These are phyloP conservation scores for Chamaenerion angustifolium DNA, from an alignment of 345 rosid genomes.

Conservation along the genomic window DNA sequence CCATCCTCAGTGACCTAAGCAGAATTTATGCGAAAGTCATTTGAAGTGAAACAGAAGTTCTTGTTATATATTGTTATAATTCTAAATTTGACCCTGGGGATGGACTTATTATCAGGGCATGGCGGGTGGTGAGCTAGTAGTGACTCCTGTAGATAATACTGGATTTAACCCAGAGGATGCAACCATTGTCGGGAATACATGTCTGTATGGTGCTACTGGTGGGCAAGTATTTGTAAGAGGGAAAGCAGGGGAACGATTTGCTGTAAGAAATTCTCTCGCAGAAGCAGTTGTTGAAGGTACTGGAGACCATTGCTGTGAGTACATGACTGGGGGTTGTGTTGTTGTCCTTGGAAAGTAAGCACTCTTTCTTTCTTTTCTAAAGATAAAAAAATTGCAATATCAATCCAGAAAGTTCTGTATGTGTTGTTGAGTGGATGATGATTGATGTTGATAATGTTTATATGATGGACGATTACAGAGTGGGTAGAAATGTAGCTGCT, in stretches of 20 bases:
- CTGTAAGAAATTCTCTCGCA: conserved; percentile 95
- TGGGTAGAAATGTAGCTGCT: conserved; percentile 98
- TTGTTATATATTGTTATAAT: no score
- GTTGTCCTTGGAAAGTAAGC: conserved; percentile 95
- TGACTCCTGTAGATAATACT: conserved; percentile 55
- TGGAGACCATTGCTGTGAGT: conserved; percentile 95
- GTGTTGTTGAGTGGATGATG: conserved; percentile 4
- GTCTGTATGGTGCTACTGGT: conserved; percentile 96
- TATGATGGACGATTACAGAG: conserved; percentile 30
- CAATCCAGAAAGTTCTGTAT: background rate
- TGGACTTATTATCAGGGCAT: conserved; percentile 43
- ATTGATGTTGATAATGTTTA: background rate
- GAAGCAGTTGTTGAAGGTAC: conserved; percentile 98
- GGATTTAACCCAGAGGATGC: conserved; percentile 93
- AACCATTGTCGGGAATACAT: conserved; percentile 88
- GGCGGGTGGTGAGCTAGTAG: conserved; percentile 97
- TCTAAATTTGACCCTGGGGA: no score
- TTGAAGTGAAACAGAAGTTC: background rate
- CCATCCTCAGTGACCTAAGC: background rate
- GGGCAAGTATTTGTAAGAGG: conserved; percentile 95
- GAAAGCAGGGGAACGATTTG: conserved; percentile 96
- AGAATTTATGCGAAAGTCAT: background rate
- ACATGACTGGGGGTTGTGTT: conserved; percentile 98
- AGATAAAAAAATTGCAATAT: background rate
- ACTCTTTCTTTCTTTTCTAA: conserved; percentile 5